A percentile compares a stretch with the other conserved stretches of the same genome.
phyloP scores from a whole-genome alignment of 345 rosid genomes.

The Hibiscus tridactylites region DNA sequence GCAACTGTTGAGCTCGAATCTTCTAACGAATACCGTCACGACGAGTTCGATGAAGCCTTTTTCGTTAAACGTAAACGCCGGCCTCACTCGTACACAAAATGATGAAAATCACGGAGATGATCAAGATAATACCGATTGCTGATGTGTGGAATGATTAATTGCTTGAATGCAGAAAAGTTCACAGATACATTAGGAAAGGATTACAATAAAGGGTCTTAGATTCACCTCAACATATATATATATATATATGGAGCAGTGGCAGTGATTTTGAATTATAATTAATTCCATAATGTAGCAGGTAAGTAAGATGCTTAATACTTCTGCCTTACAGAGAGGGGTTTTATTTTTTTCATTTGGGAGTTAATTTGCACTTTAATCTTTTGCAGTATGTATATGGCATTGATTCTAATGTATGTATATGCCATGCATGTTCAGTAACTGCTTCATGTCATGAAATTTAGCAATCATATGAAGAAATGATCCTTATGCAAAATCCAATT shows the following conservation, averaged over 20 bases:
- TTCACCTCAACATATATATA: background rate
- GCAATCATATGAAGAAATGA: background rate
- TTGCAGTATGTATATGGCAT: background rate
- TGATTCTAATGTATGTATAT: background rate
- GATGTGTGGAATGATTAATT: background rate
- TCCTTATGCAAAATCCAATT: background rate
- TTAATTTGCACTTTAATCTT: background rate
- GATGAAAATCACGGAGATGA: constrained; percentile 4
- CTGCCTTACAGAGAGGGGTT: background rate
- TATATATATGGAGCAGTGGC: background rate
- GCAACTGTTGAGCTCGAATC: constrained; percentile 32
- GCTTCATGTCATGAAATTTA: background rate
- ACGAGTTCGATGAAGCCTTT: background rate
- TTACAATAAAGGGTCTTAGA: background rate
- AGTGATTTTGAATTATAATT: background rate
- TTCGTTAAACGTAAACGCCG: background rate
- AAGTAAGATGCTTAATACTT: constrained; percentile 4
- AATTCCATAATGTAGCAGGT: background rate
- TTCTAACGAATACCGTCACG: constrained; percentile 21
- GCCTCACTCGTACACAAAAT: background rate
- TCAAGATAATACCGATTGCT: background rate
- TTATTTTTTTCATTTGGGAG: background rate
- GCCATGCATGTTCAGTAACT: background rate
- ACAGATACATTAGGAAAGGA: background rate
- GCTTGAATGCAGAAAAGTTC: background rate